Base-by-base conservation (phyloP, 192 early-diverging fungal species). In the Jimgerdemannia lactiflua region DNA sequence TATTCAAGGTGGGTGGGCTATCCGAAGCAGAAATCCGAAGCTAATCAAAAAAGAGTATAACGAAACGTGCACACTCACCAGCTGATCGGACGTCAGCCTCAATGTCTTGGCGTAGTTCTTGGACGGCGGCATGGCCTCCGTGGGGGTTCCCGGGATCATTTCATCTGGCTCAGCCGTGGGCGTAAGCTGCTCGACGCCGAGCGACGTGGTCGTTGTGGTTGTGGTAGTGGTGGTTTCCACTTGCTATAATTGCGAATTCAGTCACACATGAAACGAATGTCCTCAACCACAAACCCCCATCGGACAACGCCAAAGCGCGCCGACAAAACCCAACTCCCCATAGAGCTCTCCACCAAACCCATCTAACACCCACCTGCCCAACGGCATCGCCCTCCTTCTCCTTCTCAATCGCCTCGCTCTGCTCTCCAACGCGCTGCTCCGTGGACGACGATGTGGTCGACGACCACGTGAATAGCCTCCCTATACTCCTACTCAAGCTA, bases 21-120 rank as follows among this genome's bases (percentile, higher is more conserved):
- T 29, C 29, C 29, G 29, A 29, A 29, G 29, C 29, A 29, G 29
- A 29, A 29, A 29, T 29, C 29, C 29, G 29, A 29, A 1, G 29
- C 2, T 6, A 14, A 59, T 59, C 49, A 59, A 59, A 59, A 54
- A 59, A 10, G 49, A 1, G 67, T 14, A 29, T 14, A 59, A 59
- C 49, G 49, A 59, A 14, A 59, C 49, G 2, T 59, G 73, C 59
- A 20, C 7, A 43, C 75, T 64, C 72, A 87, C 83, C 63, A 99
- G 83, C 78, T 99, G 98, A 42, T 95, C 96, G 3, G 95, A 96
- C 1, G 95, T 97, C 72, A 99, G 83, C 17, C 97, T 89, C 59
- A 99, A 82, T 0, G 94, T 92, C 83, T 99, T 99, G 43, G 94
- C 94, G 70, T 94, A 96, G 59, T 86, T 83, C 72, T 85, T 81